Evolutionary conservation across 2,329 filamentous ascomycete genomes (phyloP), one percentile per base, ranked within the genome.

Genomic region (Aureobasidium pullulans): DNA sequence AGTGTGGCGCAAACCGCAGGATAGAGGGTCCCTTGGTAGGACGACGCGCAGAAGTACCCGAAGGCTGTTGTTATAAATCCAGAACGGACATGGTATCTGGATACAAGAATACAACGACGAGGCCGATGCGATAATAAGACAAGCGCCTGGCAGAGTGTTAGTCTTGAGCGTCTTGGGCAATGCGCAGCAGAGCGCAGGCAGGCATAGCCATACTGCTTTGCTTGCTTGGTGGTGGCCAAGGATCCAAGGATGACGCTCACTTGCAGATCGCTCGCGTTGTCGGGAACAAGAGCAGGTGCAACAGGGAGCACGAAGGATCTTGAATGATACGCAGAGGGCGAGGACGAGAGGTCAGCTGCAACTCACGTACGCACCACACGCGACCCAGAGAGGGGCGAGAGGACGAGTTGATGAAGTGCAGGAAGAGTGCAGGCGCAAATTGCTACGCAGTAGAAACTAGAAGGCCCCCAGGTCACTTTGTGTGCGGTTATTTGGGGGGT

Each of bases 371-470:
- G 37, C 54, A 57, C 40, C 53, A 19, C 54, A 57, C 54, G 54
- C 54, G 54, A 57, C 54, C 54, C 42, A 48, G 29, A 19, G 54
- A 57, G 54, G 37, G 54, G 28, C 37, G 54, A 57, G 54, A 54
- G 43, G 43, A 57, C 54, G 54, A 48, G 54, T 57, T 47, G 54
- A 57, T 57, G 16, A 46, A 56, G 40, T 56, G 52, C 52, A 56
- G 31, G 19, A 37, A 36, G 40, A 56, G 52, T 4, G 31, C 52
- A 37, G 31, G 52, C 52, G 52, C 52, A 56, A 56, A 48, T 57
- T 57, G 54, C 54, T 57, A 16, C 43, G 19, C 15, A 15, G 29
- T 43, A 36, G 43, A 48, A 48, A 57, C 43, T 40, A 48, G 43
- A 48, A 57, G 36, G 39, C 42, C 54, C 43, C 42, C 52, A 40